Percentiles rank a stretch among this genome's conserved stretches.
These are phyloP conservation scores for Leishmania tarentolae DNA, from an alignment of 208 protist genomes.

Conservation along the genomic window DNA sequence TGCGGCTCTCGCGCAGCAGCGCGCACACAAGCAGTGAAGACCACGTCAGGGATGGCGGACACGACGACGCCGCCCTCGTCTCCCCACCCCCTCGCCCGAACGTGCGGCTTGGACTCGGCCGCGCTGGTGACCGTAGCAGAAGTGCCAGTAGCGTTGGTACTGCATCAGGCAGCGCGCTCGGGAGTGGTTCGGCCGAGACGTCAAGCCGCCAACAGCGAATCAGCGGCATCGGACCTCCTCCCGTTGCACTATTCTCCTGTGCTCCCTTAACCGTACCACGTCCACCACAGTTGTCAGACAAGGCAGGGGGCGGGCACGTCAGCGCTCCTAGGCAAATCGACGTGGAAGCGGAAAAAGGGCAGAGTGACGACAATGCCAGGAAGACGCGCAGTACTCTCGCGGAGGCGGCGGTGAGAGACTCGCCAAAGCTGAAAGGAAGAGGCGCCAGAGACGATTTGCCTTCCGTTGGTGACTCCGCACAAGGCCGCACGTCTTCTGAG, in stretches of 20 bases:
- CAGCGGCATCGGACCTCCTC: not conserved
- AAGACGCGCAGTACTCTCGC: not conserved
- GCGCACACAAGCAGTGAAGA: not conserved
- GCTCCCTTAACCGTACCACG: not conserved
- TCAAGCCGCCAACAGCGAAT: not conserved
- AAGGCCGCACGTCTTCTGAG: not conserved
- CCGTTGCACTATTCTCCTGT: not conserved
- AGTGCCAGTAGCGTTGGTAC: not conserved
- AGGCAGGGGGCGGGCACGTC: not conserved
- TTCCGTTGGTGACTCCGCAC: not conserved
- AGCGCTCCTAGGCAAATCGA: slow-evolving; percentile 7
- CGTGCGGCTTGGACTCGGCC: not conserved
- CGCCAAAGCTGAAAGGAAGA: not conserved
- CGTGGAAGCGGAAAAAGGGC: slow-evolving; percentile 5
- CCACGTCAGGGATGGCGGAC: not conserved
- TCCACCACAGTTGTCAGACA: not conserved
- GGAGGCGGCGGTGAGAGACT: not conserved
- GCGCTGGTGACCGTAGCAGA: not conserved
- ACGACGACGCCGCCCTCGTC: not conserved
- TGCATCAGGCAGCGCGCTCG: not conserved
- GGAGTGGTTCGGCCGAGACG: not conserved
- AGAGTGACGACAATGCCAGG: not conserved
- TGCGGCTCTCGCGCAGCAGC: slow-evolving; percentile 13
- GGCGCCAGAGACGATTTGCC: not conserved
- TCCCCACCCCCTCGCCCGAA: slow-evolving; percentile 5